These are phyloP conservation scores for Talaromyces verruculosus DNA, from an alignment of 2,329 filamentous ascomycete species.

Conservation along the genomic window DNA sequence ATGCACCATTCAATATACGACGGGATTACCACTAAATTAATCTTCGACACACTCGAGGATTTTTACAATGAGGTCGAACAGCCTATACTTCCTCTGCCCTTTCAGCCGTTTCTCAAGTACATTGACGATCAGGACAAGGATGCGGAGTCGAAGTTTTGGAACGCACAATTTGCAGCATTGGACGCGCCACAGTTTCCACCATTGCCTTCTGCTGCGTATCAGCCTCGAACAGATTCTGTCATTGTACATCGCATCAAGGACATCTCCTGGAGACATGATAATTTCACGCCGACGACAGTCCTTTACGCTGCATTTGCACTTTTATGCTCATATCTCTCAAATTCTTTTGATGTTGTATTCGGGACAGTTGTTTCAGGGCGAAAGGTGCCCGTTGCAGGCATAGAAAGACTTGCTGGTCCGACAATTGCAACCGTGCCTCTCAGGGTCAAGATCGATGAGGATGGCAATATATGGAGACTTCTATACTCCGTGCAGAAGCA, in stretches of 20 bases:
- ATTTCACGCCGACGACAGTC: slow-evolving; percentile 13
- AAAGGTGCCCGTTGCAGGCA: slow-evolving; percentile 38
- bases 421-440: slow-evolving; percentile 25
- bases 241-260: not conserved
- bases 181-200: slow-evolving; percentile 8
- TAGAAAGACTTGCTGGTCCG: slow-evolving; percentile 40
- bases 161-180: not conserved
- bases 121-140: slow-evolving; percentile 3
- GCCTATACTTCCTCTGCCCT: not conserved
- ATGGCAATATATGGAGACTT: slow-evolving; percentile 37
- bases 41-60: slow-evolving; percentile 2
- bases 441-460: slow-evolving; percentile 41
- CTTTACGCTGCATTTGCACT: slow-evolving; percentile 34
- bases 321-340: slow-evolving; percentile 19
- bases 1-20: slow-evolving; percentile 21
- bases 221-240: slow-evolving; percentile 15
- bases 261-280: not conserved
- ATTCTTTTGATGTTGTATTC: slow-evolving; percentile 30
- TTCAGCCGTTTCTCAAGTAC: slow-evolving; percentile 14
- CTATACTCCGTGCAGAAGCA: slow-evolving; percentile 33
- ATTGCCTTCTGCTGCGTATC: slow-evolving; percentile 14
- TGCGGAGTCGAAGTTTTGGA: slow-evolving; percentile 4
- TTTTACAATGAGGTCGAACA: slow-evolving; percentile 4
- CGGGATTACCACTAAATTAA: slow-evolving; percentile 4
- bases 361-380: slow-evolving; percentile 31